Conservation (phyloP, 1,284 basidiomycete genomes). For the Ustilago nuda region DNA sequence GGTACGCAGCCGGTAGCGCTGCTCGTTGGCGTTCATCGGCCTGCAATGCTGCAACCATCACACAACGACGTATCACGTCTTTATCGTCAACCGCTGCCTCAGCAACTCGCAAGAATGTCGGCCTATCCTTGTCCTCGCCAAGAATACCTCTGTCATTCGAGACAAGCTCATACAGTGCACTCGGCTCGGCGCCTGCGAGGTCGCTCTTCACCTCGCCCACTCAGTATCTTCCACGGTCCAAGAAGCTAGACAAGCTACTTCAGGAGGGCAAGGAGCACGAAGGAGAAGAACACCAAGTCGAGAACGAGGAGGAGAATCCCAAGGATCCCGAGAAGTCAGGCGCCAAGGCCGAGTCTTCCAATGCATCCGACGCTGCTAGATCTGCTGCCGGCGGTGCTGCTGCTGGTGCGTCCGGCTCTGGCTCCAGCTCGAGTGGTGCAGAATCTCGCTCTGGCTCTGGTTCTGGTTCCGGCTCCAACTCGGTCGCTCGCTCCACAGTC, state of each 20-base stretch:
- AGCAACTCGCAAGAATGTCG: neutral
- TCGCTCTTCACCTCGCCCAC: constrained; percentile 43
- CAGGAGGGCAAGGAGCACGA: constrained; percentile 32
- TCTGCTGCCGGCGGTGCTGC: constrained; percentile 26
- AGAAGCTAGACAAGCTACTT: constrained; percentile 28
- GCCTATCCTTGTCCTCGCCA: constrained; percentile 2
- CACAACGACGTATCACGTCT: constrained; percentile 20
- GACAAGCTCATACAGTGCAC: neutral
- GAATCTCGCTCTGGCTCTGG: constrained; percentile 26
- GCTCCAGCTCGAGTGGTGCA: constrained; percentile 19
- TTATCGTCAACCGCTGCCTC: constrained; percentile 18
- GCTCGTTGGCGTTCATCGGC: constrained; percentile 36
- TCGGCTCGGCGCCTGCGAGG: constrained; percentile 11
- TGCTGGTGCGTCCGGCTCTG: constrained; percentile 22
- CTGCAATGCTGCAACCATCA: constrained; percentile 11
- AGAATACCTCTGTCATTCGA: constrained; percentile 10
- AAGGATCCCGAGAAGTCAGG: constrained; percentile 18
- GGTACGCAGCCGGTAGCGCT: constrained; percentile 42
- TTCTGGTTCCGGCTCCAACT: constrained; percentile 48
- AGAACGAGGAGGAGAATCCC: constrained; percentile 34
- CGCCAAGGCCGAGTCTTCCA: constrained; percentile 30
- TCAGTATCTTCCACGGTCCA: constrained; percentile 42
- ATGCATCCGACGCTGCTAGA: constrained; percentile 22
- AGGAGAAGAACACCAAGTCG: constrained; percentile 35
- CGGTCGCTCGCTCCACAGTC: constrained; percentile 59